Conservation (phyloP, 495 filamentous ascomycete genomes). For the Penicillium daleae region DNA sequence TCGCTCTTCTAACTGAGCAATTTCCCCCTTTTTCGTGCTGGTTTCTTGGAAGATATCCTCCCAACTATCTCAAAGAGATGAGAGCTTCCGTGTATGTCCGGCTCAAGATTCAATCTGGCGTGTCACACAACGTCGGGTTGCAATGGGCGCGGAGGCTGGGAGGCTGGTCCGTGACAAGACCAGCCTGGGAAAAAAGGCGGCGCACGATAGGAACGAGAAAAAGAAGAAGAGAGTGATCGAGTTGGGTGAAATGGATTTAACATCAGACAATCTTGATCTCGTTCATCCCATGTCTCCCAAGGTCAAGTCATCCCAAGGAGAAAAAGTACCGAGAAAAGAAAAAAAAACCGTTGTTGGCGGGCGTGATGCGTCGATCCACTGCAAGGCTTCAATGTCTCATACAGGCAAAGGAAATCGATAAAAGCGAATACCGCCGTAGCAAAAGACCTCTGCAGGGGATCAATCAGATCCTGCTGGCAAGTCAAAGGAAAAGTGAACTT, state of each 20-base stretch:
- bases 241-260: slow-evolving; percentile 22
- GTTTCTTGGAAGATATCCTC: not conserved
- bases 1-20: not conserved
- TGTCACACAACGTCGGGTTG: slow-evolving; percentile 39
- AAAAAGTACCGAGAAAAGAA: slow-evolving; percentile 19
- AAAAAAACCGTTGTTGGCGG: slow-evolving; percentile 19
- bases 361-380: slow-evolving; percentile 29
- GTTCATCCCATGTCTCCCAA: slow-evolving; percentile 3
- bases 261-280: slow-evolving; percentile 11
- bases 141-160: slow-evolving; percentile 37
- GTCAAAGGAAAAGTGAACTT: slow-evolving; percentile 7
- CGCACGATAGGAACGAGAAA: slow-evolving; percentile 11
- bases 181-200: slow-evolving; percentile 25
- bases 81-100: slow-evolving; percentile 9
- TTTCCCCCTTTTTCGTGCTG: not conserved
- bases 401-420: not conserved
- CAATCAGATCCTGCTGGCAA: slow-evolving; percentile 20
- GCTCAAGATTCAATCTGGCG: slow-evolving; percentile 20
- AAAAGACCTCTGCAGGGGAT: slow-evolving; percentile 35
- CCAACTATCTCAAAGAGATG: not conserved
- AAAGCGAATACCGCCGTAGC: slow-evolving; percentile 14
- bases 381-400: slow-evolving; percentile 35
- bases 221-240: slow-evolving; percentile 4
- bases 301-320: slow-evolving; percentile 5
- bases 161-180: slow-evolving; percentile 25